These are phyloP conservation scores for Datura wrightii DNA, from an alignment of 257 asterid genomes.

Conservation along the genomic window DNA sequence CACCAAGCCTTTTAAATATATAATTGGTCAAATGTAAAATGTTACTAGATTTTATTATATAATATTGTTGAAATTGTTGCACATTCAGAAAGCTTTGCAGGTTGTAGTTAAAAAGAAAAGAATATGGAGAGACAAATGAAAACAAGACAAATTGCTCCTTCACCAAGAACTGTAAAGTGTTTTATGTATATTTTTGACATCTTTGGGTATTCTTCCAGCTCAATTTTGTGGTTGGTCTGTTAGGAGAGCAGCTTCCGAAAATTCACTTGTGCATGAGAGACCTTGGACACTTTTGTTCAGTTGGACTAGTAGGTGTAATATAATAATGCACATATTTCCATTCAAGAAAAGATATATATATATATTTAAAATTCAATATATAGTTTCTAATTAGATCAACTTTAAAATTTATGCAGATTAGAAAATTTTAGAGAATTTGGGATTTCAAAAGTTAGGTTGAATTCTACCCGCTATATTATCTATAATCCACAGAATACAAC, in stretches of 20 bases:
- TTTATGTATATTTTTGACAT: neutral
- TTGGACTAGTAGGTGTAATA: conserved; percentile 16
- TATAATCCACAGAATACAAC: no score
- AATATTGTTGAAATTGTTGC: neutral
- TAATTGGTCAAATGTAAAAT: neutral
- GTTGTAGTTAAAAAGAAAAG: neutral
- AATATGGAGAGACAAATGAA: neutral
- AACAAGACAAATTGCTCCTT: conserved; percentile 5
- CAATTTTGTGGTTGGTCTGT: conserved; percentile 9
- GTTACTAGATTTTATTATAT: neutral
- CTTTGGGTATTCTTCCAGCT: neutral
- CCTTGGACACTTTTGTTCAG: neutral
- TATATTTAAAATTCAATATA: neutral
- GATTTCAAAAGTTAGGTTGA: no score
- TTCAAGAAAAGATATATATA: neutral
- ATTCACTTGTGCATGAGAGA: conserved; percentile 8
- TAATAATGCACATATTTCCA: neutral
- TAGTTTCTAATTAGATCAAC: neutral
- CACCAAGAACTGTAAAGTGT: neutral
- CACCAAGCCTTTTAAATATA: neutral
- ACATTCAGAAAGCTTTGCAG: neutral
- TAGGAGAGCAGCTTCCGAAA: conserved; percentile 26
- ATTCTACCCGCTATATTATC: no score
- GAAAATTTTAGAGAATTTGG: no score
- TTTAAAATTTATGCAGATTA: no score